Conservation (phyloP, 495 filamentous ascomycete genomes). For the Xylaria venustula region DNA sequence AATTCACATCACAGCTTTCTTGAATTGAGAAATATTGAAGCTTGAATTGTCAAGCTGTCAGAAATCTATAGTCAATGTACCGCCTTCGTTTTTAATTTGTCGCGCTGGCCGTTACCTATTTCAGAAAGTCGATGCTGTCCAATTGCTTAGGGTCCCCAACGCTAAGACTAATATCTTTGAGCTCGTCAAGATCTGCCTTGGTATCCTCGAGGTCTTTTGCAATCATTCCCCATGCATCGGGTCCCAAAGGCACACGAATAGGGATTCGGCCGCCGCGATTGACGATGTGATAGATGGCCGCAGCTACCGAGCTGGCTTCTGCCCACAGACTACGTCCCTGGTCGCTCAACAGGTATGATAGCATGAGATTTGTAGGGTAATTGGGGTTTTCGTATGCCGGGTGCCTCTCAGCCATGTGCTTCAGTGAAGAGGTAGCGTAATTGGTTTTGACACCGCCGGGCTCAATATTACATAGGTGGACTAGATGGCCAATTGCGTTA, state of each 20-base stretch:
- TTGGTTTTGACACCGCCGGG: constrained; percentile 51
- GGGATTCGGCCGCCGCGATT: constrained; percentile 37
- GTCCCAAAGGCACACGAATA: constrained; percentile 44
- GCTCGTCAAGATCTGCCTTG: constrained; percentile 32
- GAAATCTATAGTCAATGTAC: too few species aligned
- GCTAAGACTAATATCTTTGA: constrained; percentile 34
- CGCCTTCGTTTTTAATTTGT: too few species aligned
- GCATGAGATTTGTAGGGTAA: constrained; percentile 36
- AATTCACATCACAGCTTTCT: too few species aligned
- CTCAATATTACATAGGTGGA: constrained; percentile 49
- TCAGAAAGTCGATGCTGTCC: constrained; percentile 25
- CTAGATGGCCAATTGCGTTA: constrained; percentile 17
- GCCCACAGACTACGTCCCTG: constrained; percentile 32
- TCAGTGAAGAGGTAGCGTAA: constrained; percentile 30
- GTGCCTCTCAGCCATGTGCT: constrained; percentile 23
- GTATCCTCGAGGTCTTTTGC: constrained; percentile 30
- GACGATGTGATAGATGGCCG: constrained; percentile 38
- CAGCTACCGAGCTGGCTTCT: constrained; percentile 35
- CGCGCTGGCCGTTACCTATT: too few species aligned
- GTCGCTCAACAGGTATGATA: constrained; percentile 32
- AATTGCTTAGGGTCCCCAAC: constrained; percentile 31
- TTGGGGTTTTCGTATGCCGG: constrained; percentile 38
- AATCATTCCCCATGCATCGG: constrained; percentile 40
- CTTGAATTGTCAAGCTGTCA: too few species aligned
- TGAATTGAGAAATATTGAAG: too few species aligned